Conservation (phyloP, 192 early-diverging fungal genomes). For the Funneliformis mosseae region DNA sequence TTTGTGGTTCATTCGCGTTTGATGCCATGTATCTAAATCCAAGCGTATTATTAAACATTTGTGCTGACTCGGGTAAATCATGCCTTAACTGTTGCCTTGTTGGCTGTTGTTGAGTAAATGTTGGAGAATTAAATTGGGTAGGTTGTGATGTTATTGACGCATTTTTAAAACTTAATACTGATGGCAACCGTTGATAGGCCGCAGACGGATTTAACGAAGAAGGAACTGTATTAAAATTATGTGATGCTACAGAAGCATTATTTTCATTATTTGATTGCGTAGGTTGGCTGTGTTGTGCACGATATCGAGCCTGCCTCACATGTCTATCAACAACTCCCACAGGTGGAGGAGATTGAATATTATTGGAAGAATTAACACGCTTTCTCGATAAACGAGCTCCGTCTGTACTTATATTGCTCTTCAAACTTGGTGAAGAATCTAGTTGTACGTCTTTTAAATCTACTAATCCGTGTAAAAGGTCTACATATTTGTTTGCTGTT, state of each 20-base stretch:
- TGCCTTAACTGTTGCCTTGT: background rate
- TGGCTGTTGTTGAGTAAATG: background rate
- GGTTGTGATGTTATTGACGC: background rate
- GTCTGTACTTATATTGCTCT: background rate
- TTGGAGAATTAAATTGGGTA: background rate
- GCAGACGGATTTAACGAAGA: background rate
- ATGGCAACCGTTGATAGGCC: background rate
- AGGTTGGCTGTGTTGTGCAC: background rate
- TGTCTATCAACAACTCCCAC: background rate
- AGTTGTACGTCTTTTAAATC: conserved; percentile 22
- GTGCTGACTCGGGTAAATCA: conserved; percentile 11
- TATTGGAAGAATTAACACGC: background rate
- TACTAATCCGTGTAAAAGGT: conserved; percentile 13
- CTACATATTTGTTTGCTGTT: conserved; percentile 16
- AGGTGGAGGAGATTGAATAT: too few relatives aligned
- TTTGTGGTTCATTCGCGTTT: background rate
- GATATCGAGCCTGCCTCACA: background rate
- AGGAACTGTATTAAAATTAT: background rate
- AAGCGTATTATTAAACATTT: conserved; percentile 29
- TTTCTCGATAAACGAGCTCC: background rate
- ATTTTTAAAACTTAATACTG: background rate
- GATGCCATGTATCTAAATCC: conserved; percentile 1
- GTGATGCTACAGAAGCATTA: background rate
- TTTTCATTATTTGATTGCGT: background rate
- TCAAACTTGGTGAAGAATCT: background rate